phyloP scores from a whole-genome alignment of 148 eudicot genomes.

The Silene conica region DNA sequence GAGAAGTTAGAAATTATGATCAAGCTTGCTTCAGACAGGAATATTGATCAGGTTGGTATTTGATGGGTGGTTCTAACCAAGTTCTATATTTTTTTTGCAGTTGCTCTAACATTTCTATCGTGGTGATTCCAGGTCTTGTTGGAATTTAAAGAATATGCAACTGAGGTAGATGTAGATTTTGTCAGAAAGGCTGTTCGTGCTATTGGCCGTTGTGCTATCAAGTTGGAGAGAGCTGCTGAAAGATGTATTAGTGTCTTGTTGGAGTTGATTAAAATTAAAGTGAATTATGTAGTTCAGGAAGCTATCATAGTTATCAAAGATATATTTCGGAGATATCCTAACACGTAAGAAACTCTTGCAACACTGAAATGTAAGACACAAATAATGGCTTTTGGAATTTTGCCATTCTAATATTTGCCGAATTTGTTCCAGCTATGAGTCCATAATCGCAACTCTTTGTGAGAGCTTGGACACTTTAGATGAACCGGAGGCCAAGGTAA shows the following conservation, averaged over 20 bases:
- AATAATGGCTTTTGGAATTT: not conserved
- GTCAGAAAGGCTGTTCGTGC: conserved; percentile 99
- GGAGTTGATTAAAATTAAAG: conserved; percentile 98
- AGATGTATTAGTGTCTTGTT: conserved; percentile 97
- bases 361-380: not conserved
- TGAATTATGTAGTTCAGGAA: conserved; percentile 97
- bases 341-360: conserved; percentile 48
- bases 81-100: not conserved
- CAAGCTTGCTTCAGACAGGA: conserved; percentile 98
- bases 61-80: not conserved
- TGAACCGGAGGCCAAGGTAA: conserved; percentile 99
- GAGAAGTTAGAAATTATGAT: conserved; percentile 98
- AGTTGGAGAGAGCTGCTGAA: conserved; percentile 98
- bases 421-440: conserved; percentile 65
- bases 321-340: conserved; percentile 96
- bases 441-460: conserved; percentile 97
- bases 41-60: conserved; percentile 37
- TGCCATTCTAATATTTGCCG: conserved; percentile 7
- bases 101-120: conserved; percentile 15
- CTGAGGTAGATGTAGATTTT: conserved; percentile 98
- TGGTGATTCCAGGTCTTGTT: conserved; percentile 61
- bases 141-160: conserved; percentile 98
- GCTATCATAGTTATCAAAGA: conserved; percentile 98
- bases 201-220: conserved; percentile 98
- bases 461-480: conserved; percentile 97